A percentile compares a stretch with the other conserved stretches of the same genome.
phyloP scores from a whole-genome alignment of 2,329 filamentous ascomycete genomes.

The Tolypocladium paradoxum region DNA sequence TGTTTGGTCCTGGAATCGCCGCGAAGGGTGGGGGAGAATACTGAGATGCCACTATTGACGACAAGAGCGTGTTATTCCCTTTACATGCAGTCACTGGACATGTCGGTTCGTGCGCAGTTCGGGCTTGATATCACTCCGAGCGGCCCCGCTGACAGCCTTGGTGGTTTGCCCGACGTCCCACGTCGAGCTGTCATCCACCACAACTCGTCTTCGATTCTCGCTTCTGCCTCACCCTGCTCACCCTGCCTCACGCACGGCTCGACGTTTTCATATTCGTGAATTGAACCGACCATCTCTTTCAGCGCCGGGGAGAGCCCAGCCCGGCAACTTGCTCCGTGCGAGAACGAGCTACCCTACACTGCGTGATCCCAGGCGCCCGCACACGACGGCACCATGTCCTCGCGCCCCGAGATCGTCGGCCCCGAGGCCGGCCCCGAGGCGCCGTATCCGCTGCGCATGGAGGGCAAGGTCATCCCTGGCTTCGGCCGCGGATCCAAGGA shows the following conservation, averaged over 20 bases:
- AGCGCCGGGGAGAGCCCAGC: background rate
- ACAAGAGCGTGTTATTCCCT: background rate
- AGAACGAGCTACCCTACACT: background rate
- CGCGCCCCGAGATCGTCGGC: constrained; percentile 61
- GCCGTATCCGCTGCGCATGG: constrained; percentile 76
- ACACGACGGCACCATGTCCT: constrained; percentile 19
- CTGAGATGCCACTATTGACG: background rate
- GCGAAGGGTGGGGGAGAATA: background rate
- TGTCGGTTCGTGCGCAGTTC: background rate
- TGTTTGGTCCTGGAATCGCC: background rate
- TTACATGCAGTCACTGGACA: background rate
- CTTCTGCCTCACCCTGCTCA: background rate
- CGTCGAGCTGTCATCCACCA: background rate
- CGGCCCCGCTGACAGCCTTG: background rate
- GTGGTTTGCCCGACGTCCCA: background rate
- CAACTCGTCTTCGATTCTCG: background rate
- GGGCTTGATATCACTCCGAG: background rate
- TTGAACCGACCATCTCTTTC: background rate
- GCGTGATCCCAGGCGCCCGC: too few species aligned
- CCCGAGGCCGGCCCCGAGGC: constrained; percentile 59
- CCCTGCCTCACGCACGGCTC: background rate
- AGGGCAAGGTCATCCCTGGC: constrained; percentile 80
- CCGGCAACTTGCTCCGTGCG: background rate
- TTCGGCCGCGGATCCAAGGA: constrained; percentile 93
- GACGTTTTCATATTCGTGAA: background rate